These are phyloP conservation scores for Suillus weaverae DNA, from an alignment of 768 basidiomycete species.

Conservation along the genomic window DNA sequence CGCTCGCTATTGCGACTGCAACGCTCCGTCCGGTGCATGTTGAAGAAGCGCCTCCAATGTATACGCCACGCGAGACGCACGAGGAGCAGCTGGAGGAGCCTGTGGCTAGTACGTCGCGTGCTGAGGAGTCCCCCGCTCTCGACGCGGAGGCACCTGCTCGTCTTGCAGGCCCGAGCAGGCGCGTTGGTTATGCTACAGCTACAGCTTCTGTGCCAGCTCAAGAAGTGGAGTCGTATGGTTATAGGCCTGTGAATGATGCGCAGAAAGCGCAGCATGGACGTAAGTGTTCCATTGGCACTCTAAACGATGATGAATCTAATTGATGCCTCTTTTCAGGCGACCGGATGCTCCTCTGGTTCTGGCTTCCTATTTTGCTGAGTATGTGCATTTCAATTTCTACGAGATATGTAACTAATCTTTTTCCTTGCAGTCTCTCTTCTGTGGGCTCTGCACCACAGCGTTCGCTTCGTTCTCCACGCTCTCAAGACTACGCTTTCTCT, in stretches of 20 bases:
- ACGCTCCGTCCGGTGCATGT: constrained; percentile 41
- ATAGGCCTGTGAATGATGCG: constrained; percentile 50
- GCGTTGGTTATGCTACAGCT: constrained; percentile 46
- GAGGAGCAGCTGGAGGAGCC: constrained; percentile 21
- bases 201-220: constrained; percentile 54
- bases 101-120: constrained; percentile 1
- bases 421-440: constrained; percentile 52
- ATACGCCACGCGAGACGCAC: constrained; percentile 58
- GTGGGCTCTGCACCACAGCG: constrained; percentile 58
- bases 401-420: constrained; percentile 10
- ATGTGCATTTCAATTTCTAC: constrained; percentile 34
- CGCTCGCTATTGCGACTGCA: constrained; percentile 50
- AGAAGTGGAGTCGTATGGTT: constrained; percentile 69
- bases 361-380: constrained; percentile 84
- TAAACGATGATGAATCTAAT: constrained; percentile 3
- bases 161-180: constrained; percentile 37
- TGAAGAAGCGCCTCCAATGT: constrained; percentile 68
- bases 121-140: constrained; percentile 7
- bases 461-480: constrained; percentile 51
- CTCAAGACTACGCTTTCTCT: constrained; percentile 49
- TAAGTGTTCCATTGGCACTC: constrained; percentile 30
- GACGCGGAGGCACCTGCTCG: constrained; percentile 20
- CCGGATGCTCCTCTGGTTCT: constrained; percentile 82
- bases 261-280: constrained; percentile 65
- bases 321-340: constrained; percentile 48